These are phyloP conservation scores for Globisporangium splendens DNA, from an alignment of 352 stramenopile genomes.

Conservation along the genomic window DNA sequence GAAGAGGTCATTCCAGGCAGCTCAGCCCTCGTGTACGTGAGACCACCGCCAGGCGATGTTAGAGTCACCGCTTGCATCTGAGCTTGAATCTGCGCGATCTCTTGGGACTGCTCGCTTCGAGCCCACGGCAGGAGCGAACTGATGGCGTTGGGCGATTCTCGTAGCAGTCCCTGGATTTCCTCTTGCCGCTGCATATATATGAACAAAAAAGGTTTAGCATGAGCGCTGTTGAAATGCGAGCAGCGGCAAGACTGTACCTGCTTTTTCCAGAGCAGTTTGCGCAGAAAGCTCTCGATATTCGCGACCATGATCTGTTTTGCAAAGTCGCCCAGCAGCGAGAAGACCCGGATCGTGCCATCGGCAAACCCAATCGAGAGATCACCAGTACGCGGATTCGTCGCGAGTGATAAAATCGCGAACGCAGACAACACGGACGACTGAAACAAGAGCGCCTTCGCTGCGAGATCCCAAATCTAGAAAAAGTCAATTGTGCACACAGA, in stretches of 20 bases:
- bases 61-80: constrained; percentile 16
- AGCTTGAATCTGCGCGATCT: constrained; percentile 32
- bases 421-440: constrained; percentile 77
- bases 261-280: constrained; percentile 25
- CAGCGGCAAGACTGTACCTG: constrained; percentile 19
- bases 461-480: constrained; percentile 73
- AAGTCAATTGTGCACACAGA: not conserved
- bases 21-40: constrained; percentile 16
- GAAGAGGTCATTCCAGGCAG: not conserved
- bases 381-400: constrained; percentile 56
- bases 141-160: constrained; percentile 56
- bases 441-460: constrained; percentile 55
- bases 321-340: constrained; percentile 44
- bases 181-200: constrained; percentile 26
- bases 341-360: constrained; percentile 62
- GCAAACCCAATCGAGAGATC: constrained; percentile 69
- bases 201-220: constrained; percentile 4
- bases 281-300: constrained; percentile 47
- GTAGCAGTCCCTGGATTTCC: constrained; percentile 33
- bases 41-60: not conserved
- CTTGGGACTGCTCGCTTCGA: constrained; percentile 37
- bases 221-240: not conserved
- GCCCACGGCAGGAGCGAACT: constrained; percentile 69
- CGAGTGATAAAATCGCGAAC: constrained; percentile 64
- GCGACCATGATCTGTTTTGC: constrained; percentile 51